A percentile compares a stretch with the other conserved stretches of the same genome.
These are phyloP conservation scores for Pyrus bretschneideri DNA, from an alignment of 306 rosid species.

Conservation along the genomic window DNA sequence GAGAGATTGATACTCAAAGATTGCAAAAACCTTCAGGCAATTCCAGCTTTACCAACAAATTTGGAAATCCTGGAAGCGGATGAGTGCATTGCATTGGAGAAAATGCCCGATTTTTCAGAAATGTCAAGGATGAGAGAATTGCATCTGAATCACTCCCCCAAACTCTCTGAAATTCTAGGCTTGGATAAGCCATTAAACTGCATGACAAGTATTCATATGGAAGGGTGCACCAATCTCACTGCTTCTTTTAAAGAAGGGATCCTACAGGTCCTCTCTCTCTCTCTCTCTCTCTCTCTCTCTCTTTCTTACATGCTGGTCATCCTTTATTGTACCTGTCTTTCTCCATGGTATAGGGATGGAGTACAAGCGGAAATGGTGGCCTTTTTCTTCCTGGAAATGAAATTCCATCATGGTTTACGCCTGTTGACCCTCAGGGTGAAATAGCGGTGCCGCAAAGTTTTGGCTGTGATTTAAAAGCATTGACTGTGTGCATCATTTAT, in stretches of 20 bases:
- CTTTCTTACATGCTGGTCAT: too few species aligned
- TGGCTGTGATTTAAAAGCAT: neutral
- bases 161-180: too few species aligned
- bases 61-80: neutral
- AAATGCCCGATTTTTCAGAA: neutral
- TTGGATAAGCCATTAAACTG: too few species aligned
- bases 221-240: neutral
- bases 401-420: conserved; percentile 8
- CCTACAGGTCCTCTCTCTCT: too few species aligned
- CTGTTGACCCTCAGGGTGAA: neutral
- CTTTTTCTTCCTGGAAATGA: conserved; percentile 9
- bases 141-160: neutral
- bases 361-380: too few species aligned
- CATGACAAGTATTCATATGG: too few species aligned
- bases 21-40: neutral
- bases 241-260: too few species aligned
- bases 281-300: too few species aligned
- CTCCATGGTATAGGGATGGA: too few species aligned
- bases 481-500: conserved; percentile 5
- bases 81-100: neutral
- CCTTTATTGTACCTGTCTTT: too few species aligned
- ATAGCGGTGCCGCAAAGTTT: neutral
- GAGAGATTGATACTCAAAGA: neutral
- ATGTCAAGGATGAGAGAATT: neutral
- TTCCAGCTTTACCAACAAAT: neutral